Conservation (phyloP, 2,329 filamentous ascomycete species). For the Cordyceps farinosa region DNA sequence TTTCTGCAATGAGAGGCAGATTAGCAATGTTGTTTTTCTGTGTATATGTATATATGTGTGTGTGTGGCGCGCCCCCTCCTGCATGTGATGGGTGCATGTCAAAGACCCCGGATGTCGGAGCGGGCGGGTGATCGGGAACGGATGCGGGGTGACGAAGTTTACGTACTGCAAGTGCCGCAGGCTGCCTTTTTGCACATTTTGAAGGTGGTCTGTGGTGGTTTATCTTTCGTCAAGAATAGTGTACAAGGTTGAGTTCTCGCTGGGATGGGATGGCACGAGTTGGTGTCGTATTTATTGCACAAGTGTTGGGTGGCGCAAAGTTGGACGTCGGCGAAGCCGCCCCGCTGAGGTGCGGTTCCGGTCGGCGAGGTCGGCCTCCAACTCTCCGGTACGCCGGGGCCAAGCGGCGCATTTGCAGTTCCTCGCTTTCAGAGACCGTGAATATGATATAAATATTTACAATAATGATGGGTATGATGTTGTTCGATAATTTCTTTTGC, state of each 20-base stretch:
- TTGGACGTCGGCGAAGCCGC: slow-evolving; percentile 9
- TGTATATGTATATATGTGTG: not conserved
- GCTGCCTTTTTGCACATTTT: slow-evolving; percentile 63
- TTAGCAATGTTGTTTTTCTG: not conserved
- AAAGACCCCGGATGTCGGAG: not conserved
- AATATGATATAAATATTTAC: too few species aligned
- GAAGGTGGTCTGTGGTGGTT: not conserved
- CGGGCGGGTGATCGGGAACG: not conserved
- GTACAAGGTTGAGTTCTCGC: not conserved
- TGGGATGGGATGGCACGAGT: not conserved
- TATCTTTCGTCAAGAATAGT: not conserved
- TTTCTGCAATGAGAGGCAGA: slow-evolving; percentile 38
- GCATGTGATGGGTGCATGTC: not conserved
- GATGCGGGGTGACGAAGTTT: slow-evolving; percentile 20
- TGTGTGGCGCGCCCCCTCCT: too few species aligned
- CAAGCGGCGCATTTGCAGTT: not conserved
- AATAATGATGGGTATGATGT: too few species aligned
- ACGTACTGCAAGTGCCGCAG: slow-evolving; percentile 62
- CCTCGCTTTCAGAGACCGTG: not conserved
- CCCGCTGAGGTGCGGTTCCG: not conserved
- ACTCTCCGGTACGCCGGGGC: not conserved
- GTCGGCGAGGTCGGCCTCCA: slow-evolving; percentile 9
- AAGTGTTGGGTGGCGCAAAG: not conserved
- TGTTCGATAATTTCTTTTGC: too few species aligned
- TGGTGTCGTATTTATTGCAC: not conserved